Conservation (phyloP, 805 yeast species). For the Zygotorulaspora florentina region DNA sequence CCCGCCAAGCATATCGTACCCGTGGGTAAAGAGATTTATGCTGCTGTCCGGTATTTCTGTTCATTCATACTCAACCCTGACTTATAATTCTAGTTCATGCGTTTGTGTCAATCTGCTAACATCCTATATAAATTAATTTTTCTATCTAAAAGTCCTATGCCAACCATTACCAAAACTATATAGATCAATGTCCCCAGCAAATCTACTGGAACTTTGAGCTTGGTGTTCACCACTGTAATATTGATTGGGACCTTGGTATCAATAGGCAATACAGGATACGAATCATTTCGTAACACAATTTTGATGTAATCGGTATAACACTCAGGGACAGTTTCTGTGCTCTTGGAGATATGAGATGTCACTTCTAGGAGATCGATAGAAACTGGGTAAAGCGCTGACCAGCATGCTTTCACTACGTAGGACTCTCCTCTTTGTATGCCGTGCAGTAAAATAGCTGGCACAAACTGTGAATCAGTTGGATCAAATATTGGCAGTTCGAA, state of each 20-base stretch:
- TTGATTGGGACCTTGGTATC: conserved; percentile 17
- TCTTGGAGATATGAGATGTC: too few species aligned
- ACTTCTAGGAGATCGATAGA: conserved; percentile 6
- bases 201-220: conserved; percentile 27
- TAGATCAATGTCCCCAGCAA: conserved; percentile 19
- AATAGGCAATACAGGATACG: conserved; percentile 19
- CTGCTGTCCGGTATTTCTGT: conserved; percentile 65
- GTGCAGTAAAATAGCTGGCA: conserved; percentile 14
- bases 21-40: conserved; percentile 70
- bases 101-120: conserved; percentile 1
- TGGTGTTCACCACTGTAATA: conserved; percentile 20
- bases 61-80: conserved; percentile 47
- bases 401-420: conserved; percentile 28
- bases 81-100: conserved; percentile 16
- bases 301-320: conserved; percentile 2
- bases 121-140: conserved; percentile 8
- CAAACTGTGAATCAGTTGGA: conserved; percentile 3
- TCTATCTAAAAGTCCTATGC: conserved; percentile 9
- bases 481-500: conserved; percentile 2
- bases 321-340: not conserved
- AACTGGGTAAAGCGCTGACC: conserved; percentile 33
- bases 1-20: conserved; percentile 68
- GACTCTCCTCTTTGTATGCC: conserved; percentile 15
- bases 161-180: conserved; percentile 10
- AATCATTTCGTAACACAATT: conserved; percentile 13